A percentile compares a stretch with the other conserved stretches of the same genome.
These are phyloP conservation scores for Thelonectria olida DNA, from an alignment of 2,329 filamentous ascomycete species.

Conservation along the genomic window DNA sequence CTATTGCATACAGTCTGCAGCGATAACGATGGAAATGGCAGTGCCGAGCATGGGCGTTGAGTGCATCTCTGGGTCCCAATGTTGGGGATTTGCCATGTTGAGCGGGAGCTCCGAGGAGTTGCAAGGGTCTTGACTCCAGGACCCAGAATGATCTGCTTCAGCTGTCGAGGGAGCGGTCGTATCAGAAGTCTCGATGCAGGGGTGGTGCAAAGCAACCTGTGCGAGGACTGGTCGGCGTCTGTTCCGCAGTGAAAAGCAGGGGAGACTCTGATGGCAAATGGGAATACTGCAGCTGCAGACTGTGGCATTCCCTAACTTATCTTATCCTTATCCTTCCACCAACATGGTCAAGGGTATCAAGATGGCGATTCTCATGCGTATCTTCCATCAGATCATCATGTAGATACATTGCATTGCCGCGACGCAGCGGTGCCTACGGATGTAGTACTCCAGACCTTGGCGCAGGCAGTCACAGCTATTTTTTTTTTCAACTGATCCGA, in stretches of 20 bases:
- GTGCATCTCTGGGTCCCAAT: background rate
- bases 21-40: background rate
- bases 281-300: background rate
- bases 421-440: background rate
- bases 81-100: slow-evolving; percentile 25
- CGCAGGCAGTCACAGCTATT: too few species aligned
- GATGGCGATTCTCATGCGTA: background rate
- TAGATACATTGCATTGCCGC: slow-evolving; percentile 22
- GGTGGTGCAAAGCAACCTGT: background rate
- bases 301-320: background rate
- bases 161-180: slow-evolving; percentile 7
- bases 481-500: background rate
- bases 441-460: background rate
- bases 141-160: slow-evolving; percentile 17
- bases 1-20: background rate
- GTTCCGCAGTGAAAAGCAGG: background rate
- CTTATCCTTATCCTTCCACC: too few species aligned
- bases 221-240: background rate
- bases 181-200: slow-evolving; percentile 1
- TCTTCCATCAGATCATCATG: slow-evolving; percentile 18
- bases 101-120: slow-evolving; percentile 14
- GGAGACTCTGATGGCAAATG: background rate
- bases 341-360: too few species aligned
- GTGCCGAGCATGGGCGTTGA: background rate
- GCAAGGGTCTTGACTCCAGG: background rate